Evolutionary conservation across 805 yeast genomes (phyloP).

Genomic region (Lipomyces lipofer): DNA sequence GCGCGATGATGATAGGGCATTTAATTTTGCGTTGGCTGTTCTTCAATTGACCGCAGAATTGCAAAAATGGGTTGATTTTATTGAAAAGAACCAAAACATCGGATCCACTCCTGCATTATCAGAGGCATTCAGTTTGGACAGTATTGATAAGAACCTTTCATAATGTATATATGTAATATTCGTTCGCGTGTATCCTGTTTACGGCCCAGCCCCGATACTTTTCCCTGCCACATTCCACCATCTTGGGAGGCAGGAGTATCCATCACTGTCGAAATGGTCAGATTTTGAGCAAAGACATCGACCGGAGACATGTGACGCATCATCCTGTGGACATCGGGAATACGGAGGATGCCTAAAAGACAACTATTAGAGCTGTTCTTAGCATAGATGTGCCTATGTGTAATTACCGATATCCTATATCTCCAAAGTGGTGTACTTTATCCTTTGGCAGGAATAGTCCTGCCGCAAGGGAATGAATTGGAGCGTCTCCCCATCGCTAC

Average conservation of each 20-base stretch:
- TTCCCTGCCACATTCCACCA: constrained; percentile 33
- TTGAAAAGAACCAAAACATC: constrained; percentile 10
- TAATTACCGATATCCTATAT: constrained; percentile 78
- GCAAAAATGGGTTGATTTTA: constrained; percentile 11
- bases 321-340: constrained; percentile 32
- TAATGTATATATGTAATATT: too few relatives aligned
- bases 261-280: constrained; percentile 30
- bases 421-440: constrained; percentile 69
- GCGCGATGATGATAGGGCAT: background rate
- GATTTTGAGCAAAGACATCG: constrained; percentile 25
- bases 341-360: constrained; percentile 29
- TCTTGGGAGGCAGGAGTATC: constrained; percentile 29
- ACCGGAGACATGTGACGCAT: constrained; percentile 24
- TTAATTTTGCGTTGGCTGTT: too few relatives aligned
- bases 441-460: constrained; percentile 56
- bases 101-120: background rate
- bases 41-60: constrained; percentile 3
- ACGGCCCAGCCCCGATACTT: constrained; percentile 22
- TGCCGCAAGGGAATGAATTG: constrained; percentile 79
- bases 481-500: constrained; percentile 95
- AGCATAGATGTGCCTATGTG: background rate
- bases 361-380: too few relatives aligned
- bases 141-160: too few relatives aligned
- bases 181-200: too few relatives aligned
- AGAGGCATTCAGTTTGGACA: background rate